These are phyloP conservation scores for Pseudotulostoma volvatum DNA, from an alignment of 495 filamentous ascomycete species.

Conservation along the genomic window DNA sequence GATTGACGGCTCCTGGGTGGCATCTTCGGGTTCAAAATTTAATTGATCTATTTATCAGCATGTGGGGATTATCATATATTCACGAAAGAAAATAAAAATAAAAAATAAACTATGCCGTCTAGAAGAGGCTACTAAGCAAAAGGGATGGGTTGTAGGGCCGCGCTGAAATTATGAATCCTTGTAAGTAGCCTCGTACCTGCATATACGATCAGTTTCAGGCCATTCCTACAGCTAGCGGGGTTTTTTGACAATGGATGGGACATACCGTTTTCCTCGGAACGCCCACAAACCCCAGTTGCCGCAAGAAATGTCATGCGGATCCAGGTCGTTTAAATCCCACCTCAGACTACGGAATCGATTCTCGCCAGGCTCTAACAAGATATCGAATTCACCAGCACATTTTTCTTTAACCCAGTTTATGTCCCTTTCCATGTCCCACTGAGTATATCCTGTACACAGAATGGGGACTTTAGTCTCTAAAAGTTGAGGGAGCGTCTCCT, in stretches of 20 bases:
- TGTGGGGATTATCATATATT: slow-evolving; percentile 1
- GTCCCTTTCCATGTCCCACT: slow-evolving; percentile 85
- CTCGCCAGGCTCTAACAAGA: slow-evolving; percentile 81
- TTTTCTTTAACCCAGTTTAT: slow-evolving; percentile 74
- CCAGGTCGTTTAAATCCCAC: slow-evolving; percentile 93
- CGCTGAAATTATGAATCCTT: no score
- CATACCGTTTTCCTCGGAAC: slow-evolving; percentile 91
- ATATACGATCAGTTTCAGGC: no score
- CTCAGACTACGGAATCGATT: slow-evolving; percentile 87
- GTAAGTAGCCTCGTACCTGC: slow-evolving; percentile 28
- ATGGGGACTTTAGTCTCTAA: slow-evolving; percentile 92
- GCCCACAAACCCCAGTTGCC: slow-evolving; percentile 96
- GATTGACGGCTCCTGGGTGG: not conserved
- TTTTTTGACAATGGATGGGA: no score
- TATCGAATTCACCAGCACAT: slow-evolving; percentile 74
- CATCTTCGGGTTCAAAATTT: no score
- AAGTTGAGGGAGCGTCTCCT: slow-evolving; percentile 70
- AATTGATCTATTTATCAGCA: slow-evolving; percentile 1
- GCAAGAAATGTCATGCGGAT: slow-evolving; percentile 85
- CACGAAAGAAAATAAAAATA: no score
- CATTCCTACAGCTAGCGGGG: no score
- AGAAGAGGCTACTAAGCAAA: no score
- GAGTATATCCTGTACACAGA: slow-evolving; percentile 86
- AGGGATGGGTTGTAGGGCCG: no score
- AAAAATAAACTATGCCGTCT: no score